Conservation (phyloP, 1,284 basidiomycete species). For the Fomitopsis pinicola region DNA sequence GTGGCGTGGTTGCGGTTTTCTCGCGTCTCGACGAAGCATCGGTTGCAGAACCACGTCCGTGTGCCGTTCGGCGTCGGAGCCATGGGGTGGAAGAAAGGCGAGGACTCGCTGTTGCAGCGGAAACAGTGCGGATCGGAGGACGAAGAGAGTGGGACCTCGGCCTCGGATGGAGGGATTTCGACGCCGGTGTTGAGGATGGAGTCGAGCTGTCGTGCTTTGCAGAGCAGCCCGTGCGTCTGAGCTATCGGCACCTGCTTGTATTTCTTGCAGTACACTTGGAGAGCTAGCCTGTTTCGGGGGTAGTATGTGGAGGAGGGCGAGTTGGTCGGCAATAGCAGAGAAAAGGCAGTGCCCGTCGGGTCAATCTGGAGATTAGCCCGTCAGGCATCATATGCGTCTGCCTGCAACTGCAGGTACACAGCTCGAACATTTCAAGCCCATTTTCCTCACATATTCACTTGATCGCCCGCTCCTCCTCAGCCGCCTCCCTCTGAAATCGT, state of each 20-base stretch:
- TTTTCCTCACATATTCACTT: constrained; percentile 63
- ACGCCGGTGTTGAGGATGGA: constrained; percentile 40
- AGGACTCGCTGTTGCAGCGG: constrained; percentile 35
- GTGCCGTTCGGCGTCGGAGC: constrained; percentile 9
- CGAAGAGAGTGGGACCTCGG: constrained; percentile 1
- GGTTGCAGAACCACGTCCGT: constrained; percentile 49
- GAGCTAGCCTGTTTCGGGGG: constrained; percentile 58
- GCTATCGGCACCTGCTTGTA: constrained; percentile 77
- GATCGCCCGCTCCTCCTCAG: constrained; percentile 73
- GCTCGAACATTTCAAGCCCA: constrained; percentile 70
- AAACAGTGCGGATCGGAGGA: constrained; percentile 28
- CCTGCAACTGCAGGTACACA: constrained; percentile 24
- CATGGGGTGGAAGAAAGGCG: constrained; percentile 36
- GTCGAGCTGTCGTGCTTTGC: constrained; percentile 83
- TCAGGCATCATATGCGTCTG: not conserved
- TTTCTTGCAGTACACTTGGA: constrained; percentile 78
- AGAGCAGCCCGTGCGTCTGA: constrained; percentile 76
- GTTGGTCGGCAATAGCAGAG: constrained; percentile 90
- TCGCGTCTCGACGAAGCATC: constrained; percentile 41
- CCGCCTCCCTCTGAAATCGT: constrained; percentile 63
- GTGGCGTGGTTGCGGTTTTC: constrained; percentile 17
- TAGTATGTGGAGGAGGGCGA: constrained; percentile 59
- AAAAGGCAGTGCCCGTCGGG: constrained; percentile 94
- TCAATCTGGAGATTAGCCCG: constrained; percentile 57
- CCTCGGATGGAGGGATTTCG: constrained; percentile 12